Conservation (phyloP, 306 rosid genomes). For the Fragaria nilgerrensis region DNA sequence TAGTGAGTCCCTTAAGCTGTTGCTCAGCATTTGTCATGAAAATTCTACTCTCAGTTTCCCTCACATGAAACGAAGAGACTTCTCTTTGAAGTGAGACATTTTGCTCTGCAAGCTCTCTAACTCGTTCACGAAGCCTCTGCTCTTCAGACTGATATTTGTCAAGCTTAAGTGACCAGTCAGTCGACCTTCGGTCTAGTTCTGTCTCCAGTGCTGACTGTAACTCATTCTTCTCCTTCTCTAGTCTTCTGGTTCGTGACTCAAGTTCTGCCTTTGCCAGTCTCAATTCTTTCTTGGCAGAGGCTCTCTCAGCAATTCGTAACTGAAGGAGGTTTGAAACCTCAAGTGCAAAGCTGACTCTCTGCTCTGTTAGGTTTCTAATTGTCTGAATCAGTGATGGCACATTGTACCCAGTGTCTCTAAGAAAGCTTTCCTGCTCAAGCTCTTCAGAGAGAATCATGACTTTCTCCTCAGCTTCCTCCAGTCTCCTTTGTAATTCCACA, state of each 20-base stretch:
- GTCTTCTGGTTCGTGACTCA: conserved; percentile 48
- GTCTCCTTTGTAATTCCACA: conserved; percentile 57
- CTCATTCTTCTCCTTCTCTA: conserved; percentile 92
- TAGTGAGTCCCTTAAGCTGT: conserved; percentile 53
- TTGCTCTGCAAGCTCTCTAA: conserved; percentile 98
- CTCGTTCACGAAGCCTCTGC: conserved; percentile 86
- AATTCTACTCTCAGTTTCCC: conserved; percentile 61
- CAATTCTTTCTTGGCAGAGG: conserved; percentile 65
- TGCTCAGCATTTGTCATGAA: conserved; percentile 52
- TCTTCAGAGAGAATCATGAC: conserved; percentile 56
- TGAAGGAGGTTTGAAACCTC: conserved; percentile 76
- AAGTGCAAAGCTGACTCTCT: conserved; percentile 64
- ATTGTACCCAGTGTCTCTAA: conserved; percentile 53
- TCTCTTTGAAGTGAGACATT: conserved; percentile 95
- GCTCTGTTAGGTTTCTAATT: conserved; percentile 58
- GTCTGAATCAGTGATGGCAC: conserved; percentile 58
- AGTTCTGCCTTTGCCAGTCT: conserved; percentile 53
- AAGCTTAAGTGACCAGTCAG: conserved; percentile 89
- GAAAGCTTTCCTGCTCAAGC: conserved; percentile 65
- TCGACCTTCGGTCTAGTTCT: conserved; percentile 94
- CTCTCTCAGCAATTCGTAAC: conserved; percentile 69
- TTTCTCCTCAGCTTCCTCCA: conserved; percentile 79
- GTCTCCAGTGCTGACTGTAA: conserved; percentile 79
- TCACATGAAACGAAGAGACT: conserved; percentile 63
- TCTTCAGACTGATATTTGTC: conserved; percentile 88